Percentiles rank a stretch among this genome's conserved stretches.
Conservation (phyloP, 108 stramenopile genomes). For the Nitzschia putrida region DNA sequence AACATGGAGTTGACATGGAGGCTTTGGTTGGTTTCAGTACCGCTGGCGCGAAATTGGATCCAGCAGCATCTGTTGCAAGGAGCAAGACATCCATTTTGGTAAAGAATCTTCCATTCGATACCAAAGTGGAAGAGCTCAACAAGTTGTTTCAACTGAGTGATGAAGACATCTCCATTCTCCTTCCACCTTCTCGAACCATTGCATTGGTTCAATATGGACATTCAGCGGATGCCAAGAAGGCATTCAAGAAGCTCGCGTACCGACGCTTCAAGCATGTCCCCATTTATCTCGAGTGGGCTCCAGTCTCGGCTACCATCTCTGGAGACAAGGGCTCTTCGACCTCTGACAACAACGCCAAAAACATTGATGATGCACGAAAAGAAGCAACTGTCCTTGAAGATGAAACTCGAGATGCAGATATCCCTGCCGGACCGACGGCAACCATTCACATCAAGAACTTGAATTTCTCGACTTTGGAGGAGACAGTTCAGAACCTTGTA, state of each 20-base stretch:
- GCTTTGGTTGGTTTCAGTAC: conserved; percentile 65
- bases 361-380: not conserved
- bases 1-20: conserved; percentile 90
- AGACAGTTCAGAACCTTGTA: conserved; percentile 66
- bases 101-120: conserved; percentile 94
- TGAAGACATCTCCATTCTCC: conserved; percentile 59
- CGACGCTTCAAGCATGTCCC: conserved; percentile 93
- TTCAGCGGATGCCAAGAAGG: conserved; percentile 84
- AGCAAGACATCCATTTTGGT: conserved; percentile 89
- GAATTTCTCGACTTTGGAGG: conserved; percentile 90
- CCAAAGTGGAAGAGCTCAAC: conserved; percentile 78
- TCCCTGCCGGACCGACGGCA: conserved; percentile 21
- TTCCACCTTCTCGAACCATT: conserved; percentile 88
- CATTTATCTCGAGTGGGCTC: conserved; percentile 98
- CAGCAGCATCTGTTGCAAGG: conserved; percentile 40
- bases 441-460: conserved; percentile 97
- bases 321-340: not conserved
- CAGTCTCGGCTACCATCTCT: conserved; percentile 44
- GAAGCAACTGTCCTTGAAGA: not conserved
- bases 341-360: too few relatives aligned
- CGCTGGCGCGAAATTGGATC: conserved; percentile 5
- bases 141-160: conserved; percentile 86
- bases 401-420: conserved; percentile 12
- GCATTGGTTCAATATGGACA: conserved; percentile 92
- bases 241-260: conserved; percentile 93